Evolutionary conservation across 2,329 filamentous ascomycete genomes (phyloP), one percentile per base, ranked within the genome.

Genomic region (Colletotrichum godetiae): DNA sequence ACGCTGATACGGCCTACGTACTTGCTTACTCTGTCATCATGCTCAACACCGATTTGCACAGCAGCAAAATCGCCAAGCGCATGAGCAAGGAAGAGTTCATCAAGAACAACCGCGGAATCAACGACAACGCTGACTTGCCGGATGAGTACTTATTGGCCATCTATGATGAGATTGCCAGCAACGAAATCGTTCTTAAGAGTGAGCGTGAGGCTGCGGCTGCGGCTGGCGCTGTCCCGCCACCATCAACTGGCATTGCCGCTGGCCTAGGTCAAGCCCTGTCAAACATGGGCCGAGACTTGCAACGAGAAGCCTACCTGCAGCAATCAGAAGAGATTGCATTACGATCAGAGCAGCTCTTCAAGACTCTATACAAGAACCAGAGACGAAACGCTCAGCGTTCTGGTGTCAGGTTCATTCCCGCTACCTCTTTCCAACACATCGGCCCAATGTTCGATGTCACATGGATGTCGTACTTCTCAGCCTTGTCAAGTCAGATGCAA

Each of bases 31-130:
- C 96, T 0, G 97, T 98, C 68, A 98, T 99, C 78, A 88, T 99
- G 90, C 86, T 99, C 64, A 99, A 99, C 82, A 98, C 95, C 1
- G 97, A 99, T 86, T 90, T 96, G 77, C 97, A 99, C 84, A 98
- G 96, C 82, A 88, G 86, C 76, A 98, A 98, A 81, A 90, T 99
- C 78, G 88, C 87, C 1, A 91, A 90, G 77, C 92, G 95, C 66
- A 99, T 99, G 97, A 97, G 93, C 31, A 95, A 95, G 76, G 94
- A 98, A 75, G 97, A 99, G 77, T 99, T 99, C 80, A 98, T 99
- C 86, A 98, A 97, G 86, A 99, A 99, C 84, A 99, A 99, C 82
- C 89, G 97, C 33, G 97, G 97, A 71, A 99, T 99, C 86, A 98
- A 99, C 83, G 97, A 99, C 84, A 96, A 94, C 77, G 93, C 95